Evolutionary conservation across 1,284 basidiomycete genomes (phyloP), one percentile per base, ranked within the genome.

Genomic region (Cryptococcus sp.): DNA sequence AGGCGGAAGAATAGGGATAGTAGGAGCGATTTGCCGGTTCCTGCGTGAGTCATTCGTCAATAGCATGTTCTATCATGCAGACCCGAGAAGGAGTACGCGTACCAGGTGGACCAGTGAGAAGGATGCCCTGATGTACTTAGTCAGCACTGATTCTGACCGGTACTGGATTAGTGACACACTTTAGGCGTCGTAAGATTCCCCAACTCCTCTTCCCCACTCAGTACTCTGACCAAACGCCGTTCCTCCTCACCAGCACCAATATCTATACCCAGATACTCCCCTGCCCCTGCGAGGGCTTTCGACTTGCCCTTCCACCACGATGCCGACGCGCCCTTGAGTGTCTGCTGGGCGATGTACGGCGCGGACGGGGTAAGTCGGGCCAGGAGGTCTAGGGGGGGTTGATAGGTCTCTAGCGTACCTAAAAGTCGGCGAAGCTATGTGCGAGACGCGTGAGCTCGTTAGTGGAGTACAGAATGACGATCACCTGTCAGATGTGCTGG

Each of bases 1-100:
- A 83, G 78, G 40, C 84, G 79, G 71, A 83, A 86, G 81, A 88
- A 88, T 25, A 88, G 80, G 66, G 88, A 84, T 53, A 88, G 82
- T 16, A 89, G 76, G 63, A 89, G 83, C 45, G 84, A 85, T 66
- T 84, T 84, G 40, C 83, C 83, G 15, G 81, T 82, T 0, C 83
- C 83, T 57, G 20, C 35, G 54, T 44, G 35, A 46, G 11, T 47
- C 15, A 5, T 22, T 6, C 27, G 45, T 11, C 15, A 6, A 45
- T 38, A 46, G 3, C 16, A 27, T 23, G 19, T 17, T 22, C 22
- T 22, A 35, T 8, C 8, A 8, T 13, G 13, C 7, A 35, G 31
- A 10, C 31, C 2, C 31, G 31, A 35, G 31, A 10, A 10, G n/a
- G 23, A 2, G 20, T 17, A 31, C 20, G 40, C 58, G 50, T 40